Base-by-base conservation (phyloP, 2,329 filamentous ascomycete genomes). In the Aspergillus sp. region DNA sequence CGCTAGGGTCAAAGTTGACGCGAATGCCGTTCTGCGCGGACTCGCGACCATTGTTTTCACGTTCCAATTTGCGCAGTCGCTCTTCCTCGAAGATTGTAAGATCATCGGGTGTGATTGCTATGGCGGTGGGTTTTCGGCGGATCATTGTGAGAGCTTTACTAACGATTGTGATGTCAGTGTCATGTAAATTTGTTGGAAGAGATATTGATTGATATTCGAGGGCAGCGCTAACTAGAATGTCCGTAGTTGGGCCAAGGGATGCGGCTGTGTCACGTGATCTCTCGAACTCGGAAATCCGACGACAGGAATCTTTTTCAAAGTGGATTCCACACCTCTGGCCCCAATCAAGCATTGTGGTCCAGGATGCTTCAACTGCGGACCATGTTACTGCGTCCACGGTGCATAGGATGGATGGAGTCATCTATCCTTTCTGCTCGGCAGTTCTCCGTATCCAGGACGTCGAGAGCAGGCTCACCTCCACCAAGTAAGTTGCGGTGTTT, bases 81-180 rank as follows among this genome's bases (percentile, higher is more conserved):
- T 68, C 57, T 60, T 81, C 76, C 68, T 80, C 78, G 57, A 80
- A 80, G n/a, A 74, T 64, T 15, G 73, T 67, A 24, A 82, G 68
- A 61, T 82, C 79, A 68, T 81, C 79, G 4, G 74, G 70, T 1
- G 79, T 80, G 21, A 82, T 71, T 44, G 78, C 76, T 45, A 82
- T 77, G n/a, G 78, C 76, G 21, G 79, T 82, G 27, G 79, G 79
- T 62, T 80, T 79, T 59, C 79, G 77, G 60, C 79, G 79, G 57
- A 82, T 77, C 79, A 82, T 81, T 6, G 35, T 52, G 17, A 41
- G 4, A 11, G 47, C 72, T 40, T 45, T 11, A 17, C 15, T 11
- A 24, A 31, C 14, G 6, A n/a, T 11, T 14, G 35, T 12, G 3
- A 19, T 43, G 43, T 21, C 39, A n/a, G 17, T 6, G 35, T 21